Evolutionary conservation across 108 stramenopile genomes (phyloP).

Genomic region (Nannochloropsis oceanica): DNA sequence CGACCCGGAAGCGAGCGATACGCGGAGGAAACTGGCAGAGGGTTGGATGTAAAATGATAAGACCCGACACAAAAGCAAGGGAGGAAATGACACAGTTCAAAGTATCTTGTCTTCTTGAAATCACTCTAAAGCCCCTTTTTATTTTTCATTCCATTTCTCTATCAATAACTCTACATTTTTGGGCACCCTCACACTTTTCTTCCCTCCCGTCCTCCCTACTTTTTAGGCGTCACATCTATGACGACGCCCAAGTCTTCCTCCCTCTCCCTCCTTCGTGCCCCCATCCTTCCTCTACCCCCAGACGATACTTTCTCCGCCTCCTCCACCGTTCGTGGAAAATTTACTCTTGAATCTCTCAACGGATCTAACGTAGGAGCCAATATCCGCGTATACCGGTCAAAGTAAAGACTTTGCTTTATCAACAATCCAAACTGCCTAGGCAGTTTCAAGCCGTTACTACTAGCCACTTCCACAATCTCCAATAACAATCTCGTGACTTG

Average conservation of each 20-base stretch:
- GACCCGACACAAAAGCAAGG: background rate
- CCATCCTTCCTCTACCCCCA: background rate
- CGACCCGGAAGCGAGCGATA: background rate
- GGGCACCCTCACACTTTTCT: too few relatives aligned
- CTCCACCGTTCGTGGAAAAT: background rate
- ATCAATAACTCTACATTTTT: too few relatives aligned
- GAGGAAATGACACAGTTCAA: background rate
- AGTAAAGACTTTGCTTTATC: constrained; percentile 89
- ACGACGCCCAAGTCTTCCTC: background rate
- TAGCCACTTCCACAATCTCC: constrained; percentile 72
- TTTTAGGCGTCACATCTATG: background rate
- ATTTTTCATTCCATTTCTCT: too few relatives aligned
- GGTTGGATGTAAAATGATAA: background rate
- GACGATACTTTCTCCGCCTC: background rate
- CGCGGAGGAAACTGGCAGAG: background rate
- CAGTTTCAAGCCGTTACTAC: constrained; percentile 76
- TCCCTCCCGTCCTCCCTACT: too few relatives aligned
- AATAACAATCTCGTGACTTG: constrained; percentile 71
- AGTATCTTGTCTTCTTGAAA: too few relatives aligned
- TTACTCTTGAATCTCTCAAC: constrained; percentile 45
- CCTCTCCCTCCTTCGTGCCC: background rate
- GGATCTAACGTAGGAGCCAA: constrained; percentile 80
- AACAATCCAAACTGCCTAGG: constrained; percentile 87
- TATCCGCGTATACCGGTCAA: constrained; percentile 84
- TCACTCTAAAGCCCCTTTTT: too few relatives aligned